Evolutionary conservation across 140 eudicot species (phyloP).

Genomic region (Oenanthe javanica): DNA sequence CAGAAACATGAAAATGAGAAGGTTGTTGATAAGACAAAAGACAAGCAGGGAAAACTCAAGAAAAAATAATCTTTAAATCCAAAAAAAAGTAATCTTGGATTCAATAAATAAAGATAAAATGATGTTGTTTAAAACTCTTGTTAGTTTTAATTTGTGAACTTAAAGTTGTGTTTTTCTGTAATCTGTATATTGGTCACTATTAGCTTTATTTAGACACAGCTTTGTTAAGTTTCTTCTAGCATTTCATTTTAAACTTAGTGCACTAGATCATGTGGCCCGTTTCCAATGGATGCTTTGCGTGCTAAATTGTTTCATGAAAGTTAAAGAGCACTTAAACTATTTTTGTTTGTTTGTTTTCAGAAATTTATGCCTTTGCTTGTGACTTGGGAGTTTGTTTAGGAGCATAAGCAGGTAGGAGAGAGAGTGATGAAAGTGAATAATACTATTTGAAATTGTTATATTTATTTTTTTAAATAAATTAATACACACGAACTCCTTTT

Average conservation of each 20-base stretch:
- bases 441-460: too few relatives aligned
- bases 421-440: too few relatives aligned
- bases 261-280: background rate
- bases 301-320: background rate
- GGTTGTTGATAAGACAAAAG: constrained; percentile 44
- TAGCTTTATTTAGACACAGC: background rate
- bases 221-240: background rate
- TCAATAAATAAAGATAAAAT: constrained; percentile 2
- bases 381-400: background rate
- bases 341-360: too few relatives aligned
- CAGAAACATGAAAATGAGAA: constrained; percentile 42
- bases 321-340: background rate
- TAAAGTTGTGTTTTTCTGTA: background rate
- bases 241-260: background rate
- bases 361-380: background rate
- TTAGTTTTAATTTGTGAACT: background rate
- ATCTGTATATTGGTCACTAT: background rate
- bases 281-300: background rate
- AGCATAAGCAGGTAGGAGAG: background rate
- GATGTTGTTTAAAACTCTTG: background rate
- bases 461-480: too few relatives aligned
- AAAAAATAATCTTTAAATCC: constrained; percentile 42
- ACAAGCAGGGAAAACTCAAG: constrained; percentile 53
- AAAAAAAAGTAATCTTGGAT: constrained; percentile 36
- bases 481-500: too few relatives aligned